Conservation (phyloP, 1,139 yeast species). For the Trichomonascaceae sp. region DNA sequence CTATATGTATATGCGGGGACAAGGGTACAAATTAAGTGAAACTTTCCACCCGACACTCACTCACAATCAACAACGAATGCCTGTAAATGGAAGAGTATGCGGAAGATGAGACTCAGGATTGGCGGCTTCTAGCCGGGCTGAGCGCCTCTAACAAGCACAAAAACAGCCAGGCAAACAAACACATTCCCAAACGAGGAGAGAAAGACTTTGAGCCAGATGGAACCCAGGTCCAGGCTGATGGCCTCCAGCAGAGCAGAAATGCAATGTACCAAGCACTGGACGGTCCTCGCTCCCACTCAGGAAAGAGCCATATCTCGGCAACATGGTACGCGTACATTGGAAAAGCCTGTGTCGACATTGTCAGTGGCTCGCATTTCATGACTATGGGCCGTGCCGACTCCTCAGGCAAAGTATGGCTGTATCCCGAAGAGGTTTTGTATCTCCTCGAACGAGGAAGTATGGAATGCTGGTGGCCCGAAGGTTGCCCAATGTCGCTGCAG, state of each 20-base stretch:
- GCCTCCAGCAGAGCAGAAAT: conserved; percentile 42
- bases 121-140: no score
- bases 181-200: conserved; percentile 68
- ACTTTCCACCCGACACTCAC: no score
- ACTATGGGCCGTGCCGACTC: conserved; percentile 55
- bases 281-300: conserved; percentile 45
- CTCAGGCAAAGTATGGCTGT: conserved; percentile 37
- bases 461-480: conserved; percentile 35
- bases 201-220: conserved; percentile 86
- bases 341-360: conserved; percentile 38
- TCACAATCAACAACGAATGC: no score
- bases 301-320: conserved; percentile 26
- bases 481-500: conserved; percentile 45
- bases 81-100: no score
- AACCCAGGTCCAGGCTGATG: conserved; percentile 41
- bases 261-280: conserved; percentile 64
- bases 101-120: conserved; percentile 57
- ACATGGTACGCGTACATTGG: conserved; percentile 34
- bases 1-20: no score
- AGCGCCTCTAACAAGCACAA: no score
- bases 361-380: conserved; percentile 62
- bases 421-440: conserved; percentile 59
- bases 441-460: conserved; percentile 75
- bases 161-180: no score
- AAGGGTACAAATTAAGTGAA: no score